These are phyloP conservation scores for Talinum fruticosum DNA, from an alignment of 148 eudicot genomes.

Conservation along the genomic window DNA sequence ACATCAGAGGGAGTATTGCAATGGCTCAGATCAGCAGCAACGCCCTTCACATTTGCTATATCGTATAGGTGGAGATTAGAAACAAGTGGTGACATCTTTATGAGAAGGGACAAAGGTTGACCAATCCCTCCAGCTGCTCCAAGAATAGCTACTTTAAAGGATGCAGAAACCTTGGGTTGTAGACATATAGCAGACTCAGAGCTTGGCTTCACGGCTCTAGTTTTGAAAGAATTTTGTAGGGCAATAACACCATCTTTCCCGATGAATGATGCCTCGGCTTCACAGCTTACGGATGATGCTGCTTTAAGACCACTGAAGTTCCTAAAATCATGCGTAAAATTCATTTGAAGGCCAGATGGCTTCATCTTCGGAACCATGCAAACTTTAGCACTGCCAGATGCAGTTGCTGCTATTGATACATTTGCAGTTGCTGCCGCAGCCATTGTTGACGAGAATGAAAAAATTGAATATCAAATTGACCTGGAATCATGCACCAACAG, in stretches of 20 bases:
- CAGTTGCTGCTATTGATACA: constrained; percentile 20
- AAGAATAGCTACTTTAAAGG: constrained; percentile 73
- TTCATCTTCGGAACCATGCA: constrained; percentile 20
- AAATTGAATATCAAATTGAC: constrained; percentile 5
- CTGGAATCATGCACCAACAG: constrained; percentile 9
- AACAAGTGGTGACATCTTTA: constrained; percentile 88
- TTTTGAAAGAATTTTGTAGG: constrained; percentile 27
- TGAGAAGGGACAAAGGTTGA: constrained; percentile 71
- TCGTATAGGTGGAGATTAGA: constrained; percentile 75
- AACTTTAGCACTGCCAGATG: constrained; percentile 25
- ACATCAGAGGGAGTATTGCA: constrained; percentile 87
- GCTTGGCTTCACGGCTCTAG: constrained; percentile 18
- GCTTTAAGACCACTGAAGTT: constrained; percentile 34
- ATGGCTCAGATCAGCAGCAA: constrained; percentile 93
- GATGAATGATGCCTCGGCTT: constrained; percentile 26
- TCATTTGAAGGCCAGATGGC: constrained; percentile 23
- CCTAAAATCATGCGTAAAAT: constrained; percentile 16
- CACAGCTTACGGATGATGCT: constrained; percentile 24
- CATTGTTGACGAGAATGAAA: constrained; percentile 16
- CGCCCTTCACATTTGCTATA: constrained; percentile 89
- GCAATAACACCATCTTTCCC: constrained; percentile 21
- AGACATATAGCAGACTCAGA: constrained; percentile 4
- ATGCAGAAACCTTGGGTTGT: constrained; percentile 29
- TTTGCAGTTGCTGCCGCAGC: constrained; percentile 29
- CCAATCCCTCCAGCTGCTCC: constrained; percentile 94